Base-by-base conservation (phyloP, 345 rosid species). In the Citrus australasica region DNA sequence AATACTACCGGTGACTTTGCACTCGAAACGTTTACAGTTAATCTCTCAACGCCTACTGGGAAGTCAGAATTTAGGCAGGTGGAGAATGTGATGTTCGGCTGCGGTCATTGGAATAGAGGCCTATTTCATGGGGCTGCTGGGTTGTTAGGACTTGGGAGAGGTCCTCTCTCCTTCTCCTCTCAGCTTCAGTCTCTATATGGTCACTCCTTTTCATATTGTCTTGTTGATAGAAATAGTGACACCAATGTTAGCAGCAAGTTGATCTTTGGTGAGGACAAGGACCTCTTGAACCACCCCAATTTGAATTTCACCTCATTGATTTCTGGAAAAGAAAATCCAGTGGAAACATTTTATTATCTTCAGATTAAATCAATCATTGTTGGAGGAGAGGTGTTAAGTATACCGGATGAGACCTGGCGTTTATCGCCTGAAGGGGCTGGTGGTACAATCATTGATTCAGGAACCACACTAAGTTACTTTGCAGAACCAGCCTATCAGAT, bases 61-160 rank as follows among this genome's bases (percentile, higher is more conserved):
- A 85, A 82, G 19, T 82, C 98, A 0, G 88, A 86, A 63, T 79
- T 86, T 9, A 88, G 73, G 40, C 79, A 56, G n/a, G 89, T 90
- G 2, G 95, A 93, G 81, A 86, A 93, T 38, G 81, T 93, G 73
- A 89, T 91, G 93, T 93, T 95, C 48, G 99, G 99, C 17, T 93
- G 98, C 67, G 98, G 99, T n/a, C 93, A 90, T 81, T 91, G 96
- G 98, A 95, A 95, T 80, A 73, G 97, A 81, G 99, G 97, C 37
- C 80, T 83, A 5, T 93, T 93, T 85, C 87, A 85, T 19, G 97
- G 95, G n/a, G 95, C 98, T 59, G 87, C 98, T 28, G 98, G 99
- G 25, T 33, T 95, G 76, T 82, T 95, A 67, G 98, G 99, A 1
- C 87, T 95, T 42, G 99, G 99, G 33, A 87, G 96, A 90, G 97